phyloP scores from a whole-genome alignment of 176 grass and related monocot genomes.

The Rhynchospora breviuscula region DNA sequence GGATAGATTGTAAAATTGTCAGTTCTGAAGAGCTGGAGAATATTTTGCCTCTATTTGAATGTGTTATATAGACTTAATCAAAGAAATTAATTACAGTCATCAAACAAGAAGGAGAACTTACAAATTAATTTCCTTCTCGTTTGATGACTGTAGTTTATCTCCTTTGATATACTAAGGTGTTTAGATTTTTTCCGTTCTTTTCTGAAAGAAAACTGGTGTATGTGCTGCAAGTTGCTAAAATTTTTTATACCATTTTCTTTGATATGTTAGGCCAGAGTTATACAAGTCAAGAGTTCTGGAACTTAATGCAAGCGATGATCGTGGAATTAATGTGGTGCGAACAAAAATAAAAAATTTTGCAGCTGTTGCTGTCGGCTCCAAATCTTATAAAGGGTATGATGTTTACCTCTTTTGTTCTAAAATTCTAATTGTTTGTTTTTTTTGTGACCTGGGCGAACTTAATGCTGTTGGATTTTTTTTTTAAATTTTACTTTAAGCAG shows the following conservation, averaged over 20 bases:
- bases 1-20: neutral
- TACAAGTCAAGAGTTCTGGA: constrained; percentile 94
- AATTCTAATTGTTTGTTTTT: constrained; percentile 22
- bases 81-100: neutral
- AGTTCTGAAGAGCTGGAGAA: neutral
- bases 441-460: constrained; percentile 11
- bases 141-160: too few relatives aligned
- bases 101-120: neutral
- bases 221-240: constrained; percentile 7
- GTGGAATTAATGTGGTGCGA: constrained; percentile 94
- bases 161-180: neutral
- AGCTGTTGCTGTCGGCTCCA: constrained; percentile 89
- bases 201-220: constrained; percentile 1
- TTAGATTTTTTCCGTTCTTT: neutral
- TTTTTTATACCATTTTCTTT: neutral
- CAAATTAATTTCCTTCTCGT: too few relatives aligned
- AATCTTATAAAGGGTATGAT: constrained; percentile 39
- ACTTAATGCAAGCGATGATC: constrained; percentile 99
- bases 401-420: neutral
- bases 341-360: constrained; percentile 98
- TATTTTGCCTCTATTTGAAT: neutral
- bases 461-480: neutral
- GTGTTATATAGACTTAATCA: neutral
- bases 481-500: constrained; percentile 37
- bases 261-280: constrained; percentile 66